Evolutionary conservation across 1,284 basidiomycete genomes (phyloP), one percentile per base, ranked within the genome.

Genomic region (Boletellus sp.): DNA sequence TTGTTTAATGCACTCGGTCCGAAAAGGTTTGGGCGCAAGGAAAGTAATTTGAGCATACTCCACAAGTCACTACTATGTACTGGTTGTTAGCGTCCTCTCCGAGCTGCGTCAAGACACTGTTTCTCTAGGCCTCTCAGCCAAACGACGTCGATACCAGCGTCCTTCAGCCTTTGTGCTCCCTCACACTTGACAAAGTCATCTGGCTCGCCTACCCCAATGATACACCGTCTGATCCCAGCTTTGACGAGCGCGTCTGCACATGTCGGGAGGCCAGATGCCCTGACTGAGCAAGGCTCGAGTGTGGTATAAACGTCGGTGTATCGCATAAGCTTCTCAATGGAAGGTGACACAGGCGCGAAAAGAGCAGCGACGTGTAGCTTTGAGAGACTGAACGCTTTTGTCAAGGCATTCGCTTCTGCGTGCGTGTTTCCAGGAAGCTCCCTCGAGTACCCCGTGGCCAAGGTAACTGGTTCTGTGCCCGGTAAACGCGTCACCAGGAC

Each of bases 361-460:
- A 84, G 64, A 8, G 66, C 54, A 2, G 65, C 61, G 30, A 86
- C 62, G 38, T 81, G 68, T 5, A 71, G 60, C 11, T 61, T 47
- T 5, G 80, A 74, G 40, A 85, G 67, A 18, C 60, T 49, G 33
- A 71, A 69, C 13, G 88, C 82, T 66, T 98, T 98, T 38, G 80
- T 71, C 43, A 99, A 74, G 0, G 96, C 95, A 66, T 96, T 97
- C 21, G 95, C 93, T 72, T 99, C 96, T 13, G 96, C 96, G 69
- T 99, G 97, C 2, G 96, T 98, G 69, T 98, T 99, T 47, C 95
- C 96, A 2, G 85, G 80, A 0, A 97, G 79, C 69, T 99, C 95
- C 63, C 97, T 81, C 33, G 94, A 97, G 72, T 87, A 96, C 24
- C 95, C 95, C 8, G 86, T 86, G 7, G 91, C 75, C 24, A 99